Conservation (phyloP, 1,284 basidiomycete species). For the Apiotrichum gracile region DNA sequence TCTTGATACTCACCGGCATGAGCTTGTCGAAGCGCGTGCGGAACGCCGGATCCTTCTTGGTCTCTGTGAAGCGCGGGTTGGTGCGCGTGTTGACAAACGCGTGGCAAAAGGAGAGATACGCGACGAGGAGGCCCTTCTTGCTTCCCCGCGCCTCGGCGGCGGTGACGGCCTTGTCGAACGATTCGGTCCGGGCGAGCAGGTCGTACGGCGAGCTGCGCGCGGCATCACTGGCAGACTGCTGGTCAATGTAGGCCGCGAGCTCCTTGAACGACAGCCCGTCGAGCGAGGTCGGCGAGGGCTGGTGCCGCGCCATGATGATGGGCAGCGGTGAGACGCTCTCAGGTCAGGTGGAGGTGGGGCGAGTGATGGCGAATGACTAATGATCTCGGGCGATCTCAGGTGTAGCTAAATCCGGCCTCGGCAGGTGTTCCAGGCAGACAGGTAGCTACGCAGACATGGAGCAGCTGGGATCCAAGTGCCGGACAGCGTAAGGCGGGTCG, state of each 20-base stretch:
- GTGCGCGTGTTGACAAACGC: conserved; percentile 18
- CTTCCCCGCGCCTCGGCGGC: conserved; percentile 28
- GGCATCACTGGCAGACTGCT: conserved; percentile 19
- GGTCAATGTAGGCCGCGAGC: not conserved
- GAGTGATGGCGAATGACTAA: too few species aligned
- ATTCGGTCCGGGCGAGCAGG: not conserved
- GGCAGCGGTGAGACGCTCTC: not conserved
- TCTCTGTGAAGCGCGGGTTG: conserved; percentile 24
- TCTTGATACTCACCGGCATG: conserved; percentile 27
- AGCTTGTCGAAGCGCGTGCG: conserved; percentile 36
- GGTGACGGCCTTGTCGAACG: not conserved
- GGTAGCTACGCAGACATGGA: too few species aligned
- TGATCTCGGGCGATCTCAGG: too few species aligned
- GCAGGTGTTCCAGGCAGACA: too few species aligned
- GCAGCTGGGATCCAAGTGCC: too few species aligned
- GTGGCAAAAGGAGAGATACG: conserved; percentile 18
- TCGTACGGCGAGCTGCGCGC: conserved; percentile 18
- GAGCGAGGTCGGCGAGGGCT: not conserved
- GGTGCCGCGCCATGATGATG: not conserved
- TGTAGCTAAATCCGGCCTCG: too few species aligned
- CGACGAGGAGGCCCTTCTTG: conserved; percentile 40
- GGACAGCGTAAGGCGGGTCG: too few species aligned
- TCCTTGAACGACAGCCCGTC: not conserved
- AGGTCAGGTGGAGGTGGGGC: not conserved
- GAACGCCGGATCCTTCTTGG: conserved; percentile 28